A percentile compares a stretch with the other conserved stretches of the same genome.
These are phyloP conservation scores for Hysterangium stoloniferum DNA, from an alignment of 768 basidiomycete species.

Conservation along the genomic window DNA sequence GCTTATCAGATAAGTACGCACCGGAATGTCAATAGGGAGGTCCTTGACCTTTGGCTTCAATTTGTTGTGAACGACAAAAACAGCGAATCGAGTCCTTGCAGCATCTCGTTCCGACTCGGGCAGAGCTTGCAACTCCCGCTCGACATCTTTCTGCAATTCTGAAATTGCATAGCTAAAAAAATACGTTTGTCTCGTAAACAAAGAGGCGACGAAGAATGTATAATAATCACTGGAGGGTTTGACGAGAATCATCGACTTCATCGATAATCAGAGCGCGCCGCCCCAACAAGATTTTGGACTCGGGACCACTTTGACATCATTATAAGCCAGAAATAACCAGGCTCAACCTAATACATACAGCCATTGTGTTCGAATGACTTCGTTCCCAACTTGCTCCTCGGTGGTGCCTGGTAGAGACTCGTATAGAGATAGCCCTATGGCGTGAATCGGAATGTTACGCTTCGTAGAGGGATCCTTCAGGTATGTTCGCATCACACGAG, in stretches of 20 bases:
- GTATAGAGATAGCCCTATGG: conserved; percentile 93
- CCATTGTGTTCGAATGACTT: conserved; percentile 97
- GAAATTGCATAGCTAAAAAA: conserved; percentile 71
- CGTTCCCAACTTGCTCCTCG: conserved; percentile 64
- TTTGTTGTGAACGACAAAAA: conserved; percentile 97
- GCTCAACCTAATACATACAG: conserved; percentile 45
- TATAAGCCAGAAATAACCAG: too few relatives aligned
- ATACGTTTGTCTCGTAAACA: neutral
- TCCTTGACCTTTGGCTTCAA: conserved; percentile 75
- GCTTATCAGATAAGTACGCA: conserved; percentile 28
- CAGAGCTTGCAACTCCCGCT: conserved; percentile 50
- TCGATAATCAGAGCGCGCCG: conserved; percentile 79
- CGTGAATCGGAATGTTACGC: conserved; percentile 85
- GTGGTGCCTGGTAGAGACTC: conserved; percentile 77
- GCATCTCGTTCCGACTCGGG: conserved; percentile 72
- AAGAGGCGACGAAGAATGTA: conserved; percentile 3
- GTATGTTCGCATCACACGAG: conserved; percentile 89
- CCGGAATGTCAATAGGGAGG: conserved; percentile 57
- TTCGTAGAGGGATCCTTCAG: conserved; percentile 62
- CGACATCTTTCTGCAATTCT: conserved; percentile 87
- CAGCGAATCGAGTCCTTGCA: conserved; percentile 71
- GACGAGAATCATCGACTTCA: conserved; percentile 83
- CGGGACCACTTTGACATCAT: conserved; percentile 42
- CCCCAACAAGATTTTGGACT: conserved; percentile 68
- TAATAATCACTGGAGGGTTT: conserved; percentile 71